phyloP scores from a whole-genome alignment of 306 rosid species.

The Cucumis hystrix region DNA sequence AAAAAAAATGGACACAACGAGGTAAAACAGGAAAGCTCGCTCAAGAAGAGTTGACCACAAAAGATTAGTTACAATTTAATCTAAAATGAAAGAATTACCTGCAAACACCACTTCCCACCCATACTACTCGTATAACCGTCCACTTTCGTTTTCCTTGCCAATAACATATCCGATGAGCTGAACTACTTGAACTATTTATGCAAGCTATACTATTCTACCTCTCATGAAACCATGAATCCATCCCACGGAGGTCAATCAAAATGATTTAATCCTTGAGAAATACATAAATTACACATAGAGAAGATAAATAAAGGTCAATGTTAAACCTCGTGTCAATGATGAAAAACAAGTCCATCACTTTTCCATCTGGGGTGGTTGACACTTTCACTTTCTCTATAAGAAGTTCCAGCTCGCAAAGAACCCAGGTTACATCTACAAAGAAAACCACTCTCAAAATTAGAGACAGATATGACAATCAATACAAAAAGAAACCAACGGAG shows the following conservation, averaged over 20 bases:
- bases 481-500: not conserved
- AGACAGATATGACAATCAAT: not conserved
- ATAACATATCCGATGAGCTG: not conserved
- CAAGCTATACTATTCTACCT: not conserved
- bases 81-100: not conserved
- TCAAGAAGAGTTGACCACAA: not conserved
- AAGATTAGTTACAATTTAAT: not conserved
- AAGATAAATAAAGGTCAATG: not conserved
- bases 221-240: not conserved
- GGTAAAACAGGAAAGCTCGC: not conserved
- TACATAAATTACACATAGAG: not conserved
- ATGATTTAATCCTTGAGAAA: not conserved
- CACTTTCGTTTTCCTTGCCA: not conserved
- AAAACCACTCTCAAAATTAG: not conserved
- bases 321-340: constrained; percentile 72
- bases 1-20: not conserved
- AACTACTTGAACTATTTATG: not conserved
- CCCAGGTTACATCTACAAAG: constrained; percentile 65
- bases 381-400: constrained; percentile 80
- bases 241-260: not conserved
- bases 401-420: constrained; percentile 81
- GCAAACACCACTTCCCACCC: not conserved
- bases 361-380: constrained; percentile 90
- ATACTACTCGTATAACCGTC: not conserved
- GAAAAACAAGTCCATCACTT: constrained; percentile 89